A percentile compares a stretch with the other conserved stretches of the same genome.
phyloP scores from a whole-genome alignment of 495 filamentous ascomycete species.

The Hypoxylon trugodes region DNA sequence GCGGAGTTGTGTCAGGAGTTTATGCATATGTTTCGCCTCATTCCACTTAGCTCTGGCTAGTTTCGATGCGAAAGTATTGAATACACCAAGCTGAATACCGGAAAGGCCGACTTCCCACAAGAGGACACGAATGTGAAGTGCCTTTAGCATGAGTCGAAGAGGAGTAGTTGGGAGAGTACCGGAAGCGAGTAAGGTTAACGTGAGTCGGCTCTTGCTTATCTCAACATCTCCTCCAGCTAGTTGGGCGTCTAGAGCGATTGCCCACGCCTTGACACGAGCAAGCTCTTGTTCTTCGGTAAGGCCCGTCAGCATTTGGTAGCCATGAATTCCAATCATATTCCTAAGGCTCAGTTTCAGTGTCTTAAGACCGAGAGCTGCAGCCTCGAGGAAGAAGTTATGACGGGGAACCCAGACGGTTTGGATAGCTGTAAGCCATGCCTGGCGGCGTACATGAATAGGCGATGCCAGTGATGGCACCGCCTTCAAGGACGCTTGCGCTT shows the following conservation, averaged over 20 bases:
- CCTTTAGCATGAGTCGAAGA: conserved; percentile 87
- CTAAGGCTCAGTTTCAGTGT: conserved; percentile 81
- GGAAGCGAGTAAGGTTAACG: conserved; percentile 87
- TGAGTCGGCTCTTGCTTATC: conserved; percentile 85
- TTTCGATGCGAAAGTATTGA: conserved; percentile 70
- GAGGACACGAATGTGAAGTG: conserved; percentile 87
- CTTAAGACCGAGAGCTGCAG: conserved; percentile 80
- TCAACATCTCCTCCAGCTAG: conserved; percentile 92
- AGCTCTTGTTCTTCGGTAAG: conserved; percentile 85
- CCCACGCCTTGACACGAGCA: conserved; percentile 90
- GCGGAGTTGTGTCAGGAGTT: conserved; percentile 60
- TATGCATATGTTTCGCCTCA: conserved; percentile 73
- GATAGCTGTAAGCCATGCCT: conserved; percentile 94
- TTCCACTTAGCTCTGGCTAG: conserved; percentile 83
- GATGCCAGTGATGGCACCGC: conserved; percentile 77
- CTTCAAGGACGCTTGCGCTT: conserved; percentile 48
- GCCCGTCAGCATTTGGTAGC: conserved; percentile 80
- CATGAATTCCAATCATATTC: conserved; percentile 75
- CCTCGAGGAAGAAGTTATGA: conserved; percentile 84
- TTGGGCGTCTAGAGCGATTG: conserved; percentile 93
- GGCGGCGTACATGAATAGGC: conserved; percentile 82
- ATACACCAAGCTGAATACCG: conserved; percentile 67
- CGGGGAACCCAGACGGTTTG: conserved; percentile 94
- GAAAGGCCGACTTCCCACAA: conserved; percentile 78
- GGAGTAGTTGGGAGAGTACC: conserved; percentile 88